phyloP scores from a whole-genome alignment of 2,329 filamentous ascomycete species.

The Geoglossum cookeanum region DNA sequence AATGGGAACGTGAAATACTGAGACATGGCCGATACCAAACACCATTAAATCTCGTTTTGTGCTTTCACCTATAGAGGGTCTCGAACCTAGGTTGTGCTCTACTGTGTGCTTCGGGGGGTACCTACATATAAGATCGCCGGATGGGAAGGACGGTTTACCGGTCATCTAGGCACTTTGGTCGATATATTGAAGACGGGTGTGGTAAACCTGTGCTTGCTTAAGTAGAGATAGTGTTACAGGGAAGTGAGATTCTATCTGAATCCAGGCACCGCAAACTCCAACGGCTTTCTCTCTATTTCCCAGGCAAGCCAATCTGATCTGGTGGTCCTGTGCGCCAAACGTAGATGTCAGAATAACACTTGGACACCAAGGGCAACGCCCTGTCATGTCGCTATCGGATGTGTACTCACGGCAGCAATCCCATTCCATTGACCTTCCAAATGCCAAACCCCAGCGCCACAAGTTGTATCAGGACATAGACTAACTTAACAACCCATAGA shows the following conservation, averaged over 20 bases:
- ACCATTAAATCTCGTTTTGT: neutral
- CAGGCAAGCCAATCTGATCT: constrained; percentile 95
- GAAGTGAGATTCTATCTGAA: neutral
- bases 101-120: neutral
- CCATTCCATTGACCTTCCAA: constrained; percentile 97
- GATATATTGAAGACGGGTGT: neutral
- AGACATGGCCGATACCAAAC: neutral
- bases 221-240: neutral
- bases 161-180: neutral
- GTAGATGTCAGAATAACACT: neutral
- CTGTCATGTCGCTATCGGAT: neutral
- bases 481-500: constrained; percentile 65
- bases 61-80: neutral
- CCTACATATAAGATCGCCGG: neutral
- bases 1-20: neutral
- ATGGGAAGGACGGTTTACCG: neutral
- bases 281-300: constrained; percentile 55
- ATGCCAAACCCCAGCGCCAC: constrained; percentile 68
- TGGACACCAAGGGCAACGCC: neutral
- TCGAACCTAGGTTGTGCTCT: neutral
- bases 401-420: constrained; percentile 60
- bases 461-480: constrained; percentile 76
- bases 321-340: constrained; percentile 46
- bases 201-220: neutral
- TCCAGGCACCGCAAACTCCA: constrained; percentile 27